Conservation (phyloP, 2,329 filamentous ascomycete genomes). For the Penicillium expansum region DNA sequence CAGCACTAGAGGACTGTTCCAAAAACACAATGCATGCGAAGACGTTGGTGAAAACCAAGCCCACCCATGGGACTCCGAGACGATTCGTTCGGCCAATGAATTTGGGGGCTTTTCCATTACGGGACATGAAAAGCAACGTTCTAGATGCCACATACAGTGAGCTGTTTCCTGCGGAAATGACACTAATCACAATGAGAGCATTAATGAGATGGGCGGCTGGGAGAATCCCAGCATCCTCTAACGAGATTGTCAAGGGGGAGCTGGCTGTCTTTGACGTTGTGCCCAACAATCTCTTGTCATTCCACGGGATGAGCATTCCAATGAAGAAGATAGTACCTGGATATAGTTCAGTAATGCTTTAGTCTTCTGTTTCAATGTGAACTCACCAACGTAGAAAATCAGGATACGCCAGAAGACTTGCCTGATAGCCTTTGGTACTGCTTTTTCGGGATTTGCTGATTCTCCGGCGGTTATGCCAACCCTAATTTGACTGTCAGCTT, state of each 20-base stretch:
- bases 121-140: conserved; percentile 72
- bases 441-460: conserved; percentile 44
- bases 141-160: conserved; percentile 75
- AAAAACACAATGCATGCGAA: conserved; percentile 53
- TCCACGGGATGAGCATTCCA: conserved; percentile 69
- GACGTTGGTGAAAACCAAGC: conserved; percentile 66
- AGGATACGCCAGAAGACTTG: conserved; percentile 45
- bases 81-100: conserved; percentile 67
- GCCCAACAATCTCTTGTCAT: conserved; percentile 62
- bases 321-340: conserved; percentile 68
- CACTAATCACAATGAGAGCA: conserved; percentile 71
- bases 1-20: conserved; percentile 31
- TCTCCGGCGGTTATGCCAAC: conserved; percentile 39
- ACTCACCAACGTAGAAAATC: conserved; percentile 58
- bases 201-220: conserved; percentile 75
- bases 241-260: conserved; percentile 70
- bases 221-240: conserved; percentile 71
- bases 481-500: conserved; percentile 20
- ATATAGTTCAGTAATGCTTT: not conserved
- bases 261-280: conserved; percentile 62
- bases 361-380: not conserved
- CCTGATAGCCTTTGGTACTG: conserved; percentile 46
- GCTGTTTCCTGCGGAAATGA: conserved; percentile 68
- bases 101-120: conserved; percentile 66
- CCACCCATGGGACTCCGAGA: conserved; percentile 58